Base-by-base conservation (phyloP, 805 yeast species). In the Teunomyces panamensis region DNA sequence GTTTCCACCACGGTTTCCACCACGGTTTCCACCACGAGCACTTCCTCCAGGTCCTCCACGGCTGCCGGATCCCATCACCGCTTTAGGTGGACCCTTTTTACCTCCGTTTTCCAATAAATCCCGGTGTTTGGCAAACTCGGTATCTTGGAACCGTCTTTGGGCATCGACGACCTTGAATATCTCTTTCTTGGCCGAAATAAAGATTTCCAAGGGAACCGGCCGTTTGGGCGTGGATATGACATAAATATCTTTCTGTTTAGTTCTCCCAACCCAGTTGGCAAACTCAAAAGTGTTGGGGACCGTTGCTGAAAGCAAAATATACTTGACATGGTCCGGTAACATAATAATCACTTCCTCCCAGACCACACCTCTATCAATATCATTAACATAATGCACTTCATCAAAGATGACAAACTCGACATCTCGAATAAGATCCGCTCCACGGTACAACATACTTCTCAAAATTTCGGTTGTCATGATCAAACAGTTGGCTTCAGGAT, bases 311-410 rank as follows among this genome's bases (percentile, higher is more conserved):
- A 94, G 74, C 35, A 94, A 72, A 52, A 94, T 89, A 57, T 88
- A 87, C 60, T 92, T 92, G 49, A 94, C 94, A 62, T 94, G 97
- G 54, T 91, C 97, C 0, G 99, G 99, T 30, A 94, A 73, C 96
- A 94, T 89, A 56, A 94, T 94, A 51, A 94, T 94, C 17, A 94
- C 97, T 68, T 94, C 99, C 71, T 94, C 99, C 99, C 99, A 94
- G 3, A 94, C 99, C 10, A 94, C 99, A 60, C 99, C 99, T 66
- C 99, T 83, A 59, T 89, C 96, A 49, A 89, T 85, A 69, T 94
- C 99, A 64, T 94, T 94, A 52, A 94, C 97, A 63, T 94, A 94
- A 68, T 94, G 99, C 1, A 94, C 99, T 64, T 94, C 99, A 70
- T 94, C 99, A 64, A 94, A 94, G 35, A 94, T 90, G 26, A 94